Evolutionary conservation across 2,329 filamentous ascomycete genomes (phyloP).

Genomic region (Penicillium expansum): DNA sequence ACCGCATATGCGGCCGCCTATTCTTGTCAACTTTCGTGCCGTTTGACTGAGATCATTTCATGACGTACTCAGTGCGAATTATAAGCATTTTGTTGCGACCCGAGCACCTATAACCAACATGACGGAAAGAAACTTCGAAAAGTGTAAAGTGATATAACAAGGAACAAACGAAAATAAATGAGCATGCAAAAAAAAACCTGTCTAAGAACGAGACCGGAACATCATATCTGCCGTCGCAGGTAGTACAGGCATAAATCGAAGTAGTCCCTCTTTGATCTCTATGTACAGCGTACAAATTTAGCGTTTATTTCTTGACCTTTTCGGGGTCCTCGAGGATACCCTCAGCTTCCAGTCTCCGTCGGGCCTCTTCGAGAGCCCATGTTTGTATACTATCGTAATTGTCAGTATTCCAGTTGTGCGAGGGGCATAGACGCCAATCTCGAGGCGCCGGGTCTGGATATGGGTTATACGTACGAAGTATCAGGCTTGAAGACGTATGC

Average conservation of each 20-base stretch:
- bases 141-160: slow-evolving; percentile 25
- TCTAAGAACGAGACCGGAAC: slow-evolving; percentile 35
- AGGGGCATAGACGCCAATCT: neutral
- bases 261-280: slow-evolving; percentile 34
- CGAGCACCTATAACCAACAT: slow-evolving; percentile 18
- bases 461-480: slow-evolving; percentile 74
- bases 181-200: slow-evolving; percentile 32
- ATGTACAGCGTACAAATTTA: slow-evolving; percentile 43
- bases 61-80: slow-evolving; percentile 5
- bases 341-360: slow-evolving; percentile 91
- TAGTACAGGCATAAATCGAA: slow-evolving; percentile 32
- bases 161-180: slow-evolving; percentile 27
- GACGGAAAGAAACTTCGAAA: slow-evolving; percentile 19
- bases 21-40: neutral
- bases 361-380: slow-evolving; percentile 96
- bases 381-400: slow-evolving; percentile 78
- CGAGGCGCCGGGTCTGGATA: neutral
- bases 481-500: slow-evolving; percentile 97
- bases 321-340: slow-evolving; percentile 83
- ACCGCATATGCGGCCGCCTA: neutral
- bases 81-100: slow-evolving; percentile 15
- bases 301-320: slow-evolving; percentile 49
- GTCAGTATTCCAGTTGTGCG: slow-evolving; percentile 19
- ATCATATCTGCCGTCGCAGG: slow-evolving; percentile 31
- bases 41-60: neutral